Conservation (phyloP, 805 yeast species). For the Wickerhamomyces subpelliculosus region DNA sequence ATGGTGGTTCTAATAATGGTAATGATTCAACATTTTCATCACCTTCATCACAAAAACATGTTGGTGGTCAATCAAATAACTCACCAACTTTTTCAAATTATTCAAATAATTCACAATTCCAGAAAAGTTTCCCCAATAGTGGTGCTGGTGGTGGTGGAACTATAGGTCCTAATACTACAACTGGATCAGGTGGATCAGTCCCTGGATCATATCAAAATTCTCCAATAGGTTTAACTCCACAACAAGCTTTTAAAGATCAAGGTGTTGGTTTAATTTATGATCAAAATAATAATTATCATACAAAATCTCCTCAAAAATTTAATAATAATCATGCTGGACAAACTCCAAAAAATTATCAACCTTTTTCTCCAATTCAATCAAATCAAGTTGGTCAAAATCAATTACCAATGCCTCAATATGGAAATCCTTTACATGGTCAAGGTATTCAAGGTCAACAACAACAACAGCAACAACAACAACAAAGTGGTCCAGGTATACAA, state of each 20-base stretch:
- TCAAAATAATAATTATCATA: conserved; percentile 19
- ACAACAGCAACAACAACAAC: conserved; percentile 11
- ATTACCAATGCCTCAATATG: conserved; percentile 5
- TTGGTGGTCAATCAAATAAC: no score
- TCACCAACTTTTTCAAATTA: conserved; percentile 21
- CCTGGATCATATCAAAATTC: conserved; percentile 1
- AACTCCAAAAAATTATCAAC: not conserved
- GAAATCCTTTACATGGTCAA: conserved; percentile 2
- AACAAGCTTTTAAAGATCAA: conserved; percentile 1
- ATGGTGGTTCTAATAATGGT: not conserved
- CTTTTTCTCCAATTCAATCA: not conserved
- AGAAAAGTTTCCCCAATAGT: no score
- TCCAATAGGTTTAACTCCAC: conserved; percentile 5
- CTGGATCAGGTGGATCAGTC: no score
- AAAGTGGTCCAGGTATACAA: conserved; percentile 23
- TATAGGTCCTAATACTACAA: no score
- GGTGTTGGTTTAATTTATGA: conserved; percentile 10
- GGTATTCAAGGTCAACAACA: conserved; percentile 16
- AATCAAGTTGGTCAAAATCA: conserved; percentile 1
- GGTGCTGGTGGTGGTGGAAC: no score
- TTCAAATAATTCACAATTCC: conserved; percentile 8
- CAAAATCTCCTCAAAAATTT: conserved; percentile 17
- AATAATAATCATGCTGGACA: conserved; percentile 1
- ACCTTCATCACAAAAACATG: conserved; percentile 8
- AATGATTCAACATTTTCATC: conserved; percentile 9